Evolutionary conservation across 805 yeast species (phyloP).

Genomic region (Candida ovalis): DNA sequence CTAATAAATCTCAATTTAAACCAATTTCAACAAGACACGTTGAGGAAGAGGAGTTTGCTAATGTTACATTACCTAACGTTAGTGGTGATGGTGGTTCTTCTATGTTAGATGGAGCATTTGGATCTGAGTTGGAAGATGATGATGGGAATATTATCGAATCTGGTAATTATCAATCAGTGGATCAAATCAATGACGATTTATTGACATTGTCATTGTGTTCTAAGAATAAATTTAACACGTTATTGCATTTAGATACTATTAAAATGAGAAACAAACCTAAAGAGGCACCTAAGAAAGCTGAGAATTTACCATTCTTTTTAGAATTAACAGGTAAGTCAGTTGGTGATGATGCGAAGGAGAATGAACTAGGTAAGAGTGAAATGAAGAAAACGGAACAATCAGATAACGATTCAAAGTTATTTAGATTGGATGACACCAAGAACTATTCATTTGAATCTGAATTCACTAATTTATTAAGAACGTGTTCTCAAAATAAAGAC

Average conservation of each 20-base stretch:
- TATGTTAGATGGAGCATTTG: constrained; percentile 75
- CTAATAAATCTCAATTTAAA: constrained; percentile 79
- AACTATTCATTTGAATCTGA: constrained; percentile 61
- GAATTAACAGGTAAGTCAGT: constrained; percentile 61
- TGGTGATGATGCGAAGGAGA: constrained; percentile 62
- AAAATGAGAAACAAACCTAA: constrained; percentile 84
- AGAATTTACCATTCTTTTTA: constrained; percentile 77
- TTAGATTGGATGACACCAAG: constrained; percentile 34
- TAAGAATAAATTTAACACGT: constrained; percentile 70
- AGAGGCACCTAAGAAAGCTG: constrained; percentile 83
- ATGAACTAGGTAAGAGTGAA: constrained; percentile 35
- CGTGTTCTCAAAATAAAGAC: constrained; percentile 38
- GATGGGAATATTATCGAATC: constrained; percentile 1
- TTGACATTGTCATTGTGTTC: constrained; percentile 77
- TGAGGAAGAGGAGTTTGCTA: constrained; percentile 70
- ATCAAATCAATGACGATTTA: constrained; percentile 59
- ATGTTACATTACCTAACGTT: constrained; percentile 63
- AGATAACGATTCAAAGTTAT: constrained; percentile 28
- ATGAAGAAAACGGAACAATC: constrained; percentile 12
- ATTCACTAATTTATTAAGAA: constrained; percentile 64
- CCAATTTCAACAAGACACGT: constrained; percentile 73
- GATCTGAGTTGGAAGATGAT: constrained; percentile 31
- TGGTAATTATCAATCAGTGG: constrained; percentile 46
- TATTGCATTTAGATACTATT: constrained; percentile 78
- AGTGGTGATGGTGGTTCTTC: constrained; percentile 75